These are phyloP conservation scores for Fomitopsis palustris DNA, from an alignment of 1,284 basidiomycete genomes.

Conservation along the genomic window DNA sequence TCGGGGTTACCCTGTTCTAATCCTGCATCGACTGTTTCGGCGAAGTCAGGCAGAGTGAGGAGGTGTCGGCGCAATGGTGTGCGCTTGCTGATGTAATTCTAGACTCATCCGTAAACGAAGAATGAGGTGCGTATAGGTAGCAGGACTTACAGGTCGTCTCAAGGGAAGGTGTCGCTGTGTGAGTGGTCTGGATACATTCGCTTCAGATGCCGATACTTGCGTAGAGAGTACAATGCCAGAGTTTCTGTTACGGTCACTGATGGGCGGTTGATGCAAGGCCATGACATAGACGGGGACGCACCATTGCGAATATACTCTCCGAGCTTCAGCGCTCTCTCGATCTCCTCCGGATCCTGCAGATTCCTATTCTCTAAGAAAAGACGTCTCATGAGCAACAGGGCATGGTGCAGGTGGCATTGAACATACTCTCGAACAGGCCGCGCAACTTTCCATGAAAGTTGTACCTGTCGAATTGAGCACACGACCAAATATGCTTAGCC, in stretches of 20 bases:
- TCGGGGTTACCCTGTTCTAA: too few species aligned
- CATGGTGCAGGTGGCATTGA: too few species aligned
- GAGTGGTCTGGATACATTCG: conserved; percentile 56
- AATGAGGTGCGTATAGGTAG: too few species aligned
- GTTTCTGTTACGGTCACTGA: conserved; percentile 56
- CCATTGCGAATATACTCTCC: conserved; percentile 90
- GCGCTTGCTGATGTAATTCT: too few species aligned
- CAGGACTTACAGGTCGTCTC: not conserved
- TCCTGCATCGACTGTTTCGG: too few species aligned
- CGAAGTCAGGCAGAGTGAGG: too few species aligned
- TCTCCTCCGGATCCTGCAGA: conserved; percentile 66
- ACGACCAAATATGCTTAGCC: not conserved
- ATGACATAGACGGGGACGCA: conserved; percentile 30
- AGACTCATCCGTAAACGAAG: too few species aligned
- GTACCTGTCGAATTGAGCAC: conserved; percentile 44
- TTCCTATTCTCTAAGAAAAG: conserved; percentile 60
- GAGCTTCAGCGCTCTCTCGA: conserved; percentile 75
- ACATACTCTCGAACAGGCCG: conserved; percentile 67
- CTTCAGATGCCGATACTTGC: conserved; percentile 83
- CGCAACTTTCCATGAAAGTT: conserved; percentile 71
- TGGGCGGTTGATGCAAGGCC: not conserved
- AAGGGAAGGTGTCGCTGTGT: conserved; percentile 9
- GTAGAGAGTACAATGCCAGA: conserved; percentile 78
- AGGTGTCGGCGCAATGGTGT: not conserved
- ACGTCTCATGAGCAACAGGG: not conserved